Percentiles rank a stretch among this genome's conserved stretches.
Evolutionary conservation across 2,329 filamentous ascomycete species (phyloP).

Genomic region (Claviceps humidiphila): DNA sequence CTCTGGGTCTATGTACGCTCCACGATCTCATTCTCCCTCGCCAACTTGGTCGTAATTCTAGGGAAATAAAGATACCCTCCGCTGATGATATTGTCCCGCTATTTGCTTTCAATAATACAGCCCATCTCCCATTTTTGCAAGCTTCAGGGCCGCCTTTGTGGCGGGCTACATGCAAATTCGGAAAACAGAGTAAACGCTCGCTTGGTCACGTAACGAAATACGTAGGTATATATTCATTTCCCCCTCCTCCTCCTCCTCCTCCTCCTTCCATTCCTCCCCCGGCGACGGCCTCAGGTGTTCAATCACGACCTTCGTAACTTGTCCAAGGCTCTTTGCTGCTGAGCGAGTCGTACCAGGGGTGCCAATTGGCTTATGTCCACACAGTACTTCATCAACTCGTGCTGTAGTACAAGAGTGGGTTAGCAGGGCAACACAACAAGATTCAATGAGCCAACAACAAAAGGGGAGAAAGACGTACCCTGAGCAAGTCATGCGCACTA

Average conservation of each 20-base stretch:
- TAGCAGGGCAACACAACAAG: background rate
- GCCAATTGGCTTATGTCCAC: conserved; percentile 65
- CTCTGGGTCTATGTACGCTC: too few species aligned
- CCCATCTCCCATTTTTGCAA: background rate
- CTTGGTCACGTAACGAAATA: conserved; percentile 3
- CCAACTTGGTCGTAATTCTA: background rate
- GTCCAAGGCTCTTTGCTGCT: conserved; percentile 75
- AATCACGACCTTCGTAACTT: conserved; percentile 50
- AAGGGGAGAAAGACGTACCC: conserved; percentile 44
- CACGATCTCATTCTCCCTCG: too few species aligned
- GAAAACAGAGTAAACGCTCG: conserved; percentile 2
- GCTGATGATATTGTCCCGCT: background rate
- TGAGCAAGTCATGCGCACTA: conserved; percentile 82
- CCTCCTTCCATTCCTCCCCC: background rate
- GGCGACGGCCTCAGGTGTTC: background rate
- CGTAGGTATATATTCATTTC: background rate
- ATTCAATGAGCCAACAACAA: too few species aligned
- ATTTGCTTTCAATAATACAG: conserved; percentile 1
- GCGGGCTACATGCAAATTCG: background rate
- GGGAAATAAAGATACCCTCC: background rate
- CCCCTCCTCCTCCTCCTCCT: too few species aligned
- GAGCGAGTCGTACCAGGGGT: conserved; percentile 74
- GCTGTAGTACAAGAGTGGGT: conserved; percentile 30
- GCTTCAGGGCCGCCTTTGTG: background rate
- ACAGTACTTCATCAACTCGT: conserved; percentile 68